Percentiles rank a stretch among this genome's conserved stretches.
Evolutionary conservation across 2,329 filamentous ascomycete genomes (phyloP).

Genomic region (Ophiostoma australiae): DNA sequence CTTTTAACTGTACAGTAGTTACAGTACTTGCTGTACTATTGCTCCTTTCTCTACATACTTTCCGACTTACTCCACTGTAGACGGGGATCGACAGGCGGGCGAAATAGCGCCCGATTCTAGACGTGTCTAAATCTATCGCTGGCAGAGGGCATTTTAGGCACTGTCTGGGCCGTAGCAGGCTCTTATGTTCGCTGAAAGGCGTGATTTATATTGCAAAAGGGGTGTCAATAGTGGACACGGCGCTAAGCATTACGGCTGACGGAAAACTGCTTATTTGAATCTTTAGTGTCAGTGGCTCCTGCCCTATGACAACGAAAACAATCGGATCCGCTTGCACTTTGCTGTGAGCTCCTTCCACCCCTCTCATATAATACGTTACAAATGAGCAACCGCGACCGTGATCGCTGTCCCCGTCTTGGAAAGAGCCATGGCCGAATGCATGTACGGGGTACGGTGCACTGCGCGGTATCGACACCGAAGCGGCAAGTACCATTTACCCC

Average conservation of each 20-base stretch:
- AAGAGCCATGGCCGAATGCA: background rate
- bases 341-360: background rate
- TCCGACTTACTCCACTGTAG: constrained; percentile 1
- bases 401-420: background rate
- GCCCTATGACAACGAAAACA: background rate
- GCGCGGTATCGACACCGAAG: background rate
- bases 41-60: background rate
- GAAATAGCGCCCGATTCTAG: background rate
- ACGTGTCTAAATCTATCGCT: background rate
- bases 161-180: background rate
- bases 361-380: background rate
- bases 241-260: background rate
- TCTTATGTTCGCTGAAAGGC: background rate
- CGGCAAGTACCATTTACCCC: background rate
- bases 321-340: background rate
- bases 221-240: background rate
- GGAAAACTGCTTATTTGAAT: background rate
- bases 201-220: background rate
- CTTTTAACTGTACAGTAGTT: too few species aligned
- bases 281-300: background rate
- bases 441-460: background rate
- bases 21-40: background rate
- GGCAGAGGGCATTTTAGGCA: background rate
- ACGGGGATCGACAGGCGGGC: background rate
- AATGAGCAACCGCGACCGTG: background rate